These are phyloP conservation scores for Wallacemonas collosoma DNA, from an alignment of 208 protist genomes.

Conservation along the genomic window DNA sequence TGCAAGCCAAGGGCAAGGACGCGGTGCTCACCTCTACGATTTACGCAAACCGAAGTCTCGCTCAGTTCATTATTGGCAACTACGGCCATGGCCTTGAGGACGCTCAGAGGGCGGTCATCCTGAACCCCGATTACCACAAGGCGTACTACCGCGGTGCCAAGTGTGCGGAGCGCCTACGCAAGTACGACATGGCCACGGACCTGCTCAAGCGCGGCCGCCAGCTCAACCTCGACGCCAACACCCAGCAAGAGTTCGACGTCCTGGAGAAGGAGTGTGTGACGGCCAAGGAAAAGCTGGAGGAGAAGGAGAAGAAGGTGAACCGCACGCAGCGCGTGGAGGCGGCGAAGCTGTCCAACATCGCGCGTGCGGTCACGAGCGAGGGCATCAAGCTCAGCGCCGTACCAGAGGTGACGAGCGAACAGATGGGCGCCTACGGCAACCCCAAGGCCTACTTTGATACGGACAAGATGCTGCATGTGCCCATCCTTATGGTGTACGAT, in stretches of 20 bases:
- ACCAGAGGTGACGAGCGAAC: constrained; percentile 79
- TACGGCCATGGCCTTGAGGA: constrained; percentile 85
- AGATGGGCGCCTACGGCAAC: constrained; percentile 83
- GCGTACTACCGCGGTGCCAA: constrained; percentile 86
- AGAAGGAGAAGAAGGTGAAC: constrained; percentile 40
- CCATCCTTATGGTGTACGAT: constrained; percentile 95
- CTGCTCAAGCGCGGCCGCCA: constrained; percentile 53
- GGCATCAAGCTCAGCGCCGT: constrained; percentile 60
- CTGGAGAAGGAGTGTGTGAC: constrained; percentile 41
- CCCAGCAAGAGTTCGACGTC: constrained; percentile 61
- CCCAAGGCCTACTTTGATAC: constrained; percentile 79
- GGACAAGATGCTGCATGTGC: constrained; percentile 78
- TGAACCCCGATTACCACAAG: constrained; percentile 83
- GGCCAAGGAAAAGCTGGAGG: constrained; percentile 22
- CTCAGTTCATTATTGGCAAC: constrained; percentile 89
- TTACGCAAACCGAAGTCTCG: constrained; percentile 85
- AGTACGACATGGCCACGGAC: constrained; percentile 72
- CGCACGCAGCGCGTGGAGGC: constrained; percentile 42
- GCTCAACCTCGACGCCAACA: constrained; percentile 15
- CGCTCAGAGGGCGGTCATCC: constrained; percentile 76
- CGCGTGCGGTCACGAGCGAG: constrained; percentile 58
- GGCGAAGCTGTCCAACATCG: constrained; percentile 62
- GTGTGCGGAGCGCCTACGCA: constrained; percentile 67
- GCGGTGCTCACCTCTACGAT: constrained; percentile 60
- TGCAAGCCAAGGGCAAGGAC: constrained; percentile 83